Base-by-base conservation (phyloP, 148 eudicot genomes). In the Rheum nobile region DNA sequence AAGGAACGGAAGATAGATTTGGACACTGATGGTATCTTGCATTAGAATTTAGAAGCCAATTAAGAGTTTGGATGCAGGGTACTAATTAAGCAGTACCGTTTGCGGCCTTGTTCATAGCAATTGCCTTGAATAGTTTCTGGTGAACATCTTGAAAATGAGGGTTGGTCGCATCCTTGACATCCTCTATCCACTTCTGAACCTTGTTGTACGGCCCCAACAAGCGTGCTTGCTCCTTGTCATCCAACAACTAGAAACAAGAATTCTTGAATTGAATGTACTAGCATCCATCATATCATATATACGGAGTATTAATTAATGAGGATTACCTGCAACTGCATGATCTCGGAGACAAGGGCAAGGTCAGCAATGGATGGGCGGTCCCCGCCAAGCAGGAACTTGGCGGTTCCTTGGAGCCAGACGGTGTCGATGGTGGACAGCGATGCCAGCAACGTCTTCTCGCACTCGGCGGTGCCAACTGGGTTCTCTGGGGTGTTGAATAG, bases 331-430 rank as follows among this genome's bases (percentile, higher is more conserved):
- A 78, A 75, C 73, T 79, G 82, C 77, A 82, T 77, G 35, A 81
- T 54, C 67, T 81, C 83, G 41, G 75, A 81, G 28, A 76, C 41
- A 61, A 79, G 46, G n/a, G 67, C 31, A 44, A 82, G 81, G 61
- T 82, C 84, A 6, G 84, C 84, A 2, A 82, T 79, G 32, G 79
- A 75, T 2, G 84, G 84, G 17, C 73, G 75, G 22, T 78, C 79
- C 22, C 19, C 2, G 22, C 84, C 84, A 22, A 78, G 26, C 57
- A 82, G 73, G 69, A 82, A 79, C 16, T 76, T 79, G 8, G 61
- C 67, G 3, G 52, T 37, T 34, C 43, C 76, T 50, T 72, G 75
- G 8, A 82, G 82, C 84, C 84, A 82, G 35, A 34, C 73, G 4
- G 44, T 13, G 19, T 82, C 84, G 2, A 82, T 19, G 1, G 26